These are phyloP conservation scores for Suzukiozyma palmioleophila DNA, from an alignment of 1,139 yeast species.

Conservation along the genomic window DNA sequence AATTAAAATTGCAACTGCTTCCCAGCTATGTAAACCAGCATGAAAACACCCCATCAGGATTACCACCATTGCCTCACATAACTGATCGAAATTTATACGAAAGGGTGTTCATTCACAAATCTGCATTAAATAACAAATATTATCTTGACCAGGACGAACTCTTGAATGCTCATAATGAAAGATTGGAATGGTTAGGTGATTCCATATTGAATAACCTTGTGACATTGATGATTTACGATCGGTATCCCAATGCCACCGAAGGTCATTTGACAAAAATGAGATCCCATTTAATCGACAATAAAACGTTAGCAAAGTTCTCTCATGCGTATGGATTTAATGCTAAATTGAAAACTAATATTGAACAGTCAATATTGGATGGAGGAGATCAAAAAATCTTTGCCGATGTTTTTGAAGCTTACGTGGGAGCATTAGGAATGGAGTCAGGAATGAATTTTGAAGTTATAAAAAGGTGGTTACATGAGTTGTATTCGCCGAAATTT, in stretches of 20 bases:
- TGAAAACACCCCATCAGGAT: conserved; percentile 28
- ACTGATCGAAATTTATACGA: conserved; percentile 53
- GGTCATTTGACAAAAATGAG: conserved; percentile 77
- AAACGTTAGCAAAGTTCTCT: conserved; percentile 68
- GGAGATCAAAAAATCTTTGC: conserved; percentile 58
- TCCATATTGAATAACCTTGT: conserved; percentile 73
- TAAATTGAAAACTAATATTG: conserved; percentile 46
- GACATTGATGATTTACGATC: conserved; percentile 60
- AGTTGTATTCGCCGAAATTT: conserved; percentile 39
- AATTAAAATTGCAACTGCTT: conserved; percentile 7
- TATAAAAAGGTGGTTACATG: conserved; percentile 58
- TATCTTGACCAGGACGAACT: conserved; percentile 55
- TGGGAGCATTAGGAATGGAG: conserved; percentile 78
- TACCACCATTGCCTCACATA: conserved; percentile 69
- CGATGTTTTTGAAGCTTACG: conserved; percentile 85
- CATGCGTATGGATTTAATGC: conserved; percentile 65
- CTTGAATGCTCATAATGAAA: conserved; percentile 71
- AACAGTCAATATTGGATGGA: conserved; percentile 27
- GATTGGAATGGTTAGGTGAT: conserved; percentile 92
- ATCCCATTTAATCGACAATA: conserved; percentile 69
- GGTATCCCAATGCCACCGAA: conserved; percentile 71
- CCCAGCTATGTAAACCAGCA: conserved; percentile 9
- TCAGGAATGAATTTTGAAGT: conserved; percentile 39
- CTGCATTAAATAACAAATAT: conserved; percentile 57
- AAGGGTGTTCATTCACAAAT: conserved; percentile 80